Conservation (phyloP, 176 grass and related monocot genomes). For the Bonia amplexicaulis region DNA sequence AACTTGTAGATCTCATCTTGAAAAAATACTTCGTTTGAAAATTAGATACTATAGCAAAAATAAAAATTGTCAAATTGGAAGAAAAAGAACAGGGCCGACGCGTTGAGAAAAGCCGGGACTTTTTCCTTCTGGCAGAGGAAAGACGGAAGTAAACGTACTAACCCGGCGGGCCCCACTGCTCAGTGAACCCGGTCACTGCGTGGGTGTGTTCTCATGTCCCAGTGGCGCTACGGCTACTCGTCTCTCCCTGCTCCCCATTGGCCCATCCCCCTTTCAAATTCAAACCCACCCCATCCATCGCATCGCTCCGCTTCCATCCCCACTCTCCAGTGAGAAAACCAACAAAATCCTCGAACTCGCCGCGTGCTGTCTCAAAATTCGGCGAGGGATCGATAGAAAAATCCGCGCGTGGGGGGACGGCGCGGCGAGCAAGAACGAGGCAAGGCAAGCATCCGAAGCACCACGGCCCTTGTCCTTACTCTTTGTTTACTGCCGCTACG, state of each 20-base stretch:
- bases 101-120: too few species aligned
- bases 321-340: neutral
- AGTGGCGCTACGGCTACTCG: slow-evolving; percentile 38
- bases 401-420: slow-evolving; percentile 25
- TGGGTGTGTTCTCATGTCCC: neutral
- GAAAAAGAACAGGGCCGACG: too few species aligned
- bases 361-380: slow-evolving; percentile 32
- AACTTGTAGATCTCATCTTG: too few species aligned
- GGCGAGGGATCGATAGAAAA: slow-evolving; percentile 36
- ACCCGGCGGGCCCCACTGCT: neutral
- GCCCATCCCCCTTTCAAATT: slow-evolving; percentile 37
- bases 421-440: neutral
- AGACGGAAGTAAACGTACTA: too few species aligned
- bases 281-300: neutral
- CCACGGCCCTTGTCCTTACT: neutral
- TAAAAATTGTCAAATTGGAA: too few species aligned
- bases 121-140: too few species aligned
- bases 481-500: neutral
- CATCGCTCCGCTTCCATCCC: neutral
- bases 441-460: slow-evolving; percentile 42
- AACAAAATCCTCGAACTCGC: neutral
- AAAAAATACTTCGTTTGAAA: too few species aligned
- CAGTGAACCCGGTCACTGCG: neutral
- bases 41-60: too few species aligned
- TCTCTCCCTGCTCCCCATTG: neutral